Conservation (phyloP, 164 flowering plant genomes). For the Dillenia turbinata region DNA sequence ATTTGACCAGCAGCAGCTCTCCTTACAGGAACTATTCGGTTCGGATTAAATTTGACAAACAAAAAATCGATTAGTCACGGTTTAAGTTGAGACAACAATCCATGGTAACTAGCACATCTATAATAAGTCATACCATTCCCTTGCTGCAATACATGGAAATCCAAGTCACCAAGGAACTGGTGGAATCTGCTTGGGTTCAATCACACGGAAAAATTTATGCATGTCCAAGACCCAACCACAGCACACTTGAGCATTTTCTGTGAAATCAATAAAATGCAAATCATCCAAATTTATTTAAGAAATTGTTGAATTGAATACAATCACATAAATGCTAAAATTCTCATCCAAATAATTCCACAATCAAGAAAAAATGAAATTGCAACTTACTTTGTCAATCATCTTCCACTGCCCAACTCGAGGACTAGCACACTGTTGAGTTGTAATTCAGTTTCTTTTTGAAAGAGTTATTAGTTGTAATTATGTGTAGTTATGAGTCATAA, state of each 20-base stretch:
- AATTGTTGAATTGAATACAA: neutral
- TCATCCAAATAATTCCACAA: neutral
- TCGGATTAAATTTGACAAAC: slow-evolving; percentile 20
- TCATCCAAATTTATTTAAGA: neutral
- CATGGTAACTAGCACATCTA: neutral
- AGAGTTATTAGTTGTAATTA: too few species aligned
- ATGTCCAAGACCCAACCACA: slow-evolving; percentile 47
- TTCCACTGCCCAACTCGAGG: slow-evolving; percentile 91
- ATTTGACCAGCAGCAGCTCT: slow-evolving; percentile 26
- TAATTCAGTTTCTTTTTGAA: too few species aligned
- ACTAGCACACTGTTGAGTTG: slow-evolving; percentile 13
- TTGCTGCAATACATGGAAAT: slow-evolving; percentile 53
- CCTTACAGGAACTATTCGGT: slow-evolving; percentile 36
- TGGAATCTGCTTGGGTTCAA: slow-evolving; percentile 4
- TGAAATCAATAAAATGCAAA: neutral
- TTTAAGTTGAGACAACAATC: neutral
- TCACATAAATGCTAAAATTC: neutral
- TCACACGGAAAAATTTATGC: slow-evolving; percentile 52
- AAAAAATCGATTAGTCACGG: neutral
- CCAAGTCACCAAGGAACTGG: slow-evolving; percentile 38
- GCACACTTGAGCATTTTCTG: slow-evolving; percentile 87
- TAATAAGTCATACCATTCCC: slow-evolving; percentile 77
- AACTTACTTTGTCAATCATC: slow-evolving; percentile 71
- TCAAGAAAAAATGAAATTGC: neutral
- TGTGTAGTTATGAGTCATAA: too few species aligned